A percentile compares a stretch with the other conserved stretches of the same genome.
Conservation (phyloP, 371 early-diverging fungal genomes). For the Mortierella sp. region DNA sequence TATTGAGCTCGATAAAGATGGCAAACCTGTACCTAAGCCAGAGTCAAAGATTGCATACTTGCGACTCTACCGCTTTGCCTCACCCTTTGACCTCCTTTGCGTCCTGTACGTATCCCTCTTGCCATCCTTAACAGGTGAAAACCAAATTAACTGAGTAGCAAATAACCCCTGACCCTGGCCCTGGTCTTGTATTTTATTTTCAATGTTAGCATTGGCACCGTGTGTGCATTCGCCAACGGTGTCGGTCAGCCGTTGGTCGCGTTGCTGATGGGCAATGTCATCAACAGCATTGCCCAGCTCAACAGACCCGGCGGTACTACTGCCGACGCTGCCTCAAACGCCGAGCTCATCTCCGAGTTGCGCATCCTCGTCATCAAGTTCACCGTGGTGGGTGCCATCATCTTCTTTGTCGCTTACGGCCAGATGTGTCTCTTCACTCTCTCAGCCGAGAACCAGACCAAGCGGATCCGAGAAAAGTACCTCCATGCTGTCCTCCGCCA, state of each 20-base stretch:
- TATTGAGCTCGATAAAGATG: neutral
- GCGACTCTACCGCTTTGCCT: too few relatives aligned
- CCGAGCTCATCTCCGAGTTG: conserved; percentile 15
- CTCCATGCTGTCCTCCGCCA: conserved; percentile 76
- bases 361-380: conserved; percentile 2
- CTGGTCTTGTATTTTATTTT: neutral
- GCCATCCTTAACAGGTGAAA: too few relatives aligned
- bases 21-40: neutral
- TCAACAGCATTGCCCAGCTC: conserved; percentile 22
- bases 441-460: conserved; percentile 32
- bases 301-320: neutral
- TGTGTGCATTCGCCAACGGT: conserved; percentile 6
- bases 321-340: neutral
- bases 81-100: too few relatives aligned
- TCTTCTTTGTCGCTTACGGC: conserved; percentile 33
- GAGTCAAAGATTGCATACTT: too few relatives aligned
- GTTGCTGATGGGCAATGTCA: conserved; percentile 15
- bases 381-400: conserved; percentile 18
- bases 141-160: too few relatives aligned
- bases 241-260: conserved; percentile 36
- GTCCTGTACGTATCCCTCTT: too few relatives aligned
- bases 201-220: neutral
- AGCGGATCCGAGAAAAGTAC: conserved; percentile 64
- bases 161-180: too few relatives aligned
- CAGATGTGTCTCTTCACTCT: conserved; percentile 39